Conservation (phyloP, 305 asterid species). For the Fraxinus velutina region DNA sequence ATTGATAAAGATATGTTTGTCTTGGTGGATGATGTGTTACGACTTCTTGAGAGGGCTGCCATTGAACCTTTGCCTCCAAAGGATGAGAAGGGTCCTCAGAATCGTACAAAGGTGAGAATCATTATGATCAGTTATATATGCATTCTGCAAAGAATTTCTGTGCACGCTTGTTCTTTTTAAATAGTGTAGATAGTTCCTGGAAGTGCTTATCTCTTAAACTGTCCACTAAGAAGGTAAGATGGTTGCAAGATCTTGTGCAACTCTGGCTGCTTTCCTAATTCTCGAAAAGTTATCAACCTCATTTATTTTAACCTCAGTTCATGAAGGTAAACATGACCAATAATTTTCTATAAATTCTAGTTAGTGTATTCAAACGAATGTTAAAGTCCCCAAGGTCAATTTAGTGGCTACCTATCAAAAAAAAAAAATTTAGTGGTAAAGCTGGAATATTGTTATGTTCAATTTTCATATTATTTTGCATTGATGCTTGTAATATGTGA, state of each 20-base stretch:
- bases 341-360: neutral
- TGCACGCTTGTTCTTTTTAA: neutral
- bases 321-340: neutral
- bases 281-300: neutral
- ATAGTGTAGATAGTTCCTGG: neutral
- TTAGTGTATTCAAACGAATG: neutral
- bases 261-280: neutral
- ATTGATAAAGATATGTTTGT: slow-evolving; percentile 64
- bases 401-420: neutral
- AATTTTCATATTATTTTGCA: neutral
- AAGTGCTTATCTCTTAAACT: neutral
- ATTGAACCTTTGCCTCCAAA: slow-evolving; percentile 88
- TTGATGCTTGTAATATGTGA: neutral
- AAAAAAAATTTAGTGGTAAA: neutral
- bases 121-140: neutral
- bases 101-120: slow-evolving; percentile 70
- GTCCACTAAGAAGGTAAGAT: neutral
- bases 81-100: slow-evolving; percentile 95
- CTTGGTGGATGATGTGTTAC: slow-evolving; percentile 86
- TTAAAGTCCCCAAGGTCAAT: neutral
- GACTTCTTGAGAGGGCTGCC: slow-evolving; percentile 81
- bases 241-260: slow-evolving; percentile 1
- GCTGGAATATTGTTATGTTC: neutral
- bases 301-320: neutral
- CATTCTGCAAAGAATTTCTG: neutral